A percentile compares a stretch with the other conserved stretches of the same genome.
phyloP scores from a whole-genome alignment of 257 asterid species.

The Solanum etuberosum region DNA sequence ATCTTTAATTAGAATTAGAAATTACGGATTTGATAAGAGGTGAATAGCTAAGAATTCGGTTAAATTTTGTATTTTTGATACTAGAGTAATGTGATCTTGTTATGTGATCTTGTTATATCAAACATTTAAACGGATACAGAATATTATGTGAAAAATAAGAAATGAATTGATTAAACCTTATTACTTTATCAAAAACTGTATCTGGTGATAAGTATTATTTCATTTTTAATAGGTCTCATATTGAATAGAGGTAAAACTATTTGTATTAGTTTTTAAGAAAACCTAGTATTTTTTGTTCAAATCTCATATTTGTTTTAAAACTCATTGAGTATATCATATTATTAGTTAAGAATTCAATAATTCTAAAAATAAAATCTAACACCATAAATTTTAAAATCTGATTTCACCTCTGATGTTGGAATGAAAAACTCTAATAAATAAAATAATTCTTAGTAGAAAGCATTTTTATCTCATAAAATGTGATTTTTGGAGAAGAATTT shows the following conservation, averaged over 20 bases:
- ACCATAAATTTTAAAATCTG: background rate
- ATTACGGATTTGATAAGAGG: background rate
- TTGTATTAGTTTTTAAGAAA: too few species aligned
- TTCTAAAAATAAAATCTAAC: too few species aligned
- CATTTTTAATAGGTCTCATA: too few species aligned
- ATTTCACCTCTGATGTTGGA: background rate
- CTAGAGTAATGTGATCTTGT: background rate
- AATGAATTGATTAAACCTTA: background rate
- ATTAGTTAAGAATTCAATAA: background rate
- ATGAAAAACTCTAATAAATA: background rate
- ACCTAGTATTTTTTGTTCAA: too few species aligned
- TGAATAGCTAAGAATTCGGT: background rate
- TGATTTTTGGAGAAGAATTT: background rate
- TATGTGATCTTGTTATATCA: background rate
- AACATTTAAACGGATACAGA: accelerated
- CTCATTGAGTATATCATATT: background rate
- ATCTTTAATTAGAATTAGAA: background rate
- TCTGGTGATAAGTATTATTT: background rate
- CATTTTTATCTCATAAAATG: background rate
- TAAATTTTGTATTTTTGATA: background rate
- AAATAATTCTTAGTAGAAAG: background rate
- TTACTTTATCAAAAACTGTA: too few species aligned
- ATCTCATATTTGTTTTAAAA: too few species aligned
- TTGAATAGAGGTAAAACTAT: too few species aligned
- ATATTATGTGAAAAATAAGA: background rate